Evolutionary conservation across 2,329 filamentous ascomycete genomes (phyloP).

Genomic region (Macrophomina phaseolina): DNA sequence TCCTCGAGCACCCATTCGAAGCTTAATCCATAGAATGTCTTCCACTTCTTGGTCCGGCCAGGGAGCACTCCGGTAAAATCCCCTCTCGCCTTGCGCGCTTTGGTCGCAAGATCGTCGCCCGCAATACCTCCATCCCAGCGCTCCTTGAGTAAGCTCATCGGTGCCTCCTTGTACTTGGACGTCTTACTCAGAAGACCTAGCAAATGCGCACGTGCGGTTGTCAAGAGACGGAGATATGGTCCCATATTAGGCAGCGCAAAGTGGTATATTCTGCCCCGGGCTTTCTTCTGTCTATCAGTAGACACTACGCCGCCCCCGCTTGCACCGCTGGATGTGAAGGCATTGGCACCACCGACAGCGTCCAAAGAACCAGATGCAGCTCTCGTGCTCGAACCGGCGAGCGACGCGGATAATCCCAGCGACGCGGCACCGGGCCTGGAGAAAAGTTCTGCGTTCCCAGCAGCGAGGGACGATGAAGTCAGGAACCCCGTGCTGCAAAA

Average conservation of each 20-base stretch:
- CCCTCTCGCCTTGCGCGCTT: slow-evolving; percentile 59
- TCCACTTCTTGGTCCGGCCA: slow-evolving; percentile 72
- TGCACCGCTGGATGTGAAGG: slow-evolving; percentile 67
- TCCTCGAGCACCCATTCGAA: slow-evolving; percentile 77
- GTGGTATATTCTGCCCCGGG: slow-evolving; percentile 32
- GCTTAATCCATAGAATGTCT: slow-evolving; percentile 69
- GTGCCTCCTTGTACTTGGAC: slow-evolving; percentile 66
- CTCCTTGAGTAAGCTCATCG: slow-evolving; percentile 67
- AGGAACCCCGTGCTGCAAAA: slow-evolving; percentile 72
- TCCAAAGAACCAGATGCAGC: slow-evolving; percentile 72
- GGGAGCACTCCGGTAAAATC: slow-evolving; percentile 64
- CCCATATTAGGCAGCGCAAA: slow-evolving; percentile 72
- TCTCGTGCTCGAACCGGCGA: slow-evolving; percentile 65
- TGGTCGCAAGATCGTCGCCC: slow-evolving; percentile 51
- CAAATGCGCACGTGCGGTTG: slow-evolving; percentile 67
- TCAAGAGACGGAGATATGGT: slow-evolving; percentile 68
- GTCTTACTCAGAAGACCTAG: slow-evolving; percentile 62
- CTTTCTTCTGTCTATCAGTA: slow-evolving; percentile 7
- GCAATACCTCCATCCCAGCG: slow-evolving; percentile 73
- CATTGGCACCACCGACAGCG: slow-evolving; percentile 72
- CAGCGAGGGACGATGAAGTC: slow-evolving; percentile 54
- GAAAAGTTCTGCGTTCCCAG: slow-evolving; percentile 48
- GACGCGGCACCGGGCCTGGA: slow-evolving; percentile 49
- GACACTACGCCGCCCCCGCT: slow-evolving; percentile 34
- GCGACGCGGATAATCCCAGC: slow-evolving; percentile 60